A percentile compares a stretch with the other conserved stretches of the same genome.
These are phyloP conservation scores for Xylaria longipes DNA, from an alignment of 495 filamentous ascomycete species.

Conservation along the genomic window DNA sequence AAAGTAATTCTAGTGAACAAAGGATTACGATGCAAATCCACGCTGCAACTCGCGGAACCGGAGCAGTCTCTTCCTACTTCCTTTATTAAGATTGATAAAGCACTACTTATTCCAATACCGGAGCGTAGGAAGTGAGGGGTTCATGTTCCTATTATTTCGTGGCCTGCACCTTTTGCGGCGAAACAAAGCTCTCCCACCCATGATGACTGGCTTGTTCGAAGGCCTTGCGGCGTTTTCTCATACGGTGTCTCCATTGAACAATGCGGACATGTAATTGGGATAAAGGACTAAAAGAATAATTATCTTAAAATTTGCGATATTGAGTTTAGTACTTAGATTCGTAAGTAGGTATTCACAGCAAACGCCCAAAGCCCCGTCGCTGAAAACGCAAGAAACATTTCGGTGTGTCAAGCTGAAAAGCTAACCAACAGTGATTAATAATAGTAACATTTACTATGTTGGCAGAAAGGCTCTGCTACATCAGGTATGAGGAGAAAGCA, in stretches of 20 bases:
- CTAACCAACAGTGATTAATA: background rate
- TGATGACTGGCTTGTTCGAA: no score
- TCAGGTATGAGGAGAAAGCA: background rate
- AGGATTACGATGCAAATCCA: background rate
- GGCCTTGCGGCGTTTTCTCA: no score
- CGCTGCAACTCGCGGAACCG: background rate
- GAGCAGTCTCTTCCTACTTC: background rate
- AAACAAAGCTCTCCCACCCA: no score
- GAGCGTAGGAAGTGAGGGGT: no score
- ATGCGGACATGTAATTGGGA: background rate
- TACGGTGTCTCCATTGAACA: no score
- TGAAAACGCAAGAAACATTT: background rate
- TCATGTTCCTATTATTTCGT: no score
- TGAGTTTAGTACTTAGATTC: background rate
- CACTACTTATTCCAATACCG: background rate
- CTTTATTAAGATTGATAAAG: background rate
- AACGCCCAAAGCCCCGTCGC: background rate
- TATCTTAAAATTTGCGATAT: no score
- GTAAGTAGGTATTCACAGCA: background rate
- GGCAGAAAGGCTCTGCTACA: background rate
- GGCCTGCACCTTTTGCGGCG: no score
- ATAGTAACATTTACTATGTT: background rate
- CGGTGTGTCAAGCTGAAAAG: background rate
- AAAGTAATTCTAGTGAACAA: background rate
- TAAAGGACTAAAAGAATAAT: background rate